phyloP scores from a whole-genome alignment of 495 filamentous ascomycete species.

The Aspergillus cavernicola region DNA sequence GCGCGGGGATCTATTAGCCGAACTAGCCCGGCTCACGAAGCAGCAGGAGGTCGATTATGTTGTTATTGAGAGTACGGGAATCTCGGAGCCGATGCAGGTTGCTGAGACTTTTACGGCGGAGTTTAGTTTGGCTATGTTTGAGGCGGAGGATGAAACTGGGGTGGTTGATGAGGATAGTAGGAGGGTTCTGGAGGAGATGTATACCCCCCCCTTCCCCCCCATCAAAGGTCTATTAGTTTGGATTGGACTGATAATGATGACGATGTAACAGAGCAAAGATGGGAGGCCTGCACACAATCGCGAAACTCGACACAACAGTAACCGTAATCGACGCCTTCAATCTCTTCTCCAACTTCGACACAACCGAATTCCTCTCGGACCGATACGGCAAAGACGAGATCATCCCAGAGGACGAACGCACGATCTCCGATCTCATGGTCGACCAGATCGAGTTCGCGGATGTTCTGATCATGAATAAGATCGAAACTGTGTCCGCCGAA shows the following conservation, averaged over 20 bases:
- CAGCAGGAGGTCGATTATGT: constrained; percentile 53
- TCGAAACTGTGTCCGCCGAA: constrained; percentile 37
- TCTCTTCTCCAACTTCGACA: constrained; percentile 54
- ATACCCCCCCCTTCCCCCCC: background rate
- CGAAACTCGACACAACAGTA: constrained; percentile 55
- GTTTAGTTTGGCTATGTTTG: constrained; percentile 43
- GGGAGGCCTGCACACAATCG: constrained; percentile 50
- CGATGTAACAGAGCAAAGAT: constrained; percentile 40
- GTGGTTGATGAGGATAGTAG: constrained; percentile 30
- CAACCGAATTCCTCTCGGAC: constrained; percentile 52
- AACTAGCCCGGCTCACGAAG: constrained; percentile 48
- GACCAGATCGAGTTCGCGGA: constrained; percentile 63
- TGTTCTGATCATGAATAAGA: constrained; percentile 57
- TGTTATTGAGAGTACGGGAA: constrained; percentile 57
- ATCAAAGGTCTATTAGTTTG: too few species aligned
- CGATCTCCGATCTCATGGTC: constrained; percentile 57
- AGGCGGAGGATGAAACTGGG: constrained; percentile 24
- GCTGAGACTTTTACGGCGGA: constrained; percentile 57
- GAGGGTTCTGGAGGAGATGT: constrained; percentile 40
- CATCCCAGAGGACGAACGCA: constrained; percentile 54
- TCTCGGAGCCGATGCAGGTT: constrained; percentile 62
- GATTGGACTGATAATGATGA: too few species aligned
- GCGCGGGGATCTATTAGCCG: constrained; percentile 53
- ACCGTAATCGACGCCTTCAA: constrained; percentile 59
- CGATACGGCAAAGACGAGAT: constrained; percentile 41